phyloP scores from a whole-genome alignment of 1,284 basidiomycete species.

The Ustilago vetiveriae region DNA sequence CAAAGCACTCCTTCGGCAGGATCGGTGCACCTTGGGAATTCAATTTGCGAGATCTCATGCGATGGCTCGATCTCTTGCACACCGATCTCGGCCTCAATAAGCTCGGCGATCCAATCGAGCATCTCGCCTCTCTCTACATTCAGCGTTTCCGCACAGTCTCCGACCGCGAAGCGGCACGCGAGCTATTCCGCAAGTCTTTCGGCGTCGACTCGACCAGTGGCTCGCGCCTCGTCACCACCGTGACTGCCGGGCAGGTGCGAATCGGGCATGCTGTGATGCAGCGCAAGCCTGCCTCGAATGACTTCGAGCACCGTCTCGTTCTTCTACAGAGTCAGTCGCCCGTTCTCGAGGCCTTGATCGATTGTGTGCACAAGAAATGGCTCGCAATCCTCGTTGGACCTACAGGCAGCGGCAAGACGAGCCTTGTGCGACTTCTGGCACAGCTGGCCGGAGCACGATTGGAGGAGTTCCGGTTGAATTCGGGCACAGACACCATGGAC shows the following conservation, averaged over 20 bases:
- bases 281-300: slow-evolving; percentile 67
- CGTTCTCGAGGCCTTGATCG: slow-evolving; percentile 79
- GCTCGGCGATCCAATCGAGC: slow-evolving; percentile 65
- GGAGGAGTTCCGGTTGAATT: slow-evolving; percentile 82
- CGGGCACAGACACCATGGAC: slow-evolving; percentile 90
- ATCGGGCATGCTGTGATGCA: slow-evolving; percentile 76
- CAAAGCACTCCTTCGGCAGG: slow-evolving; percentile 78
- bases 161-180: slow-evolving; percentile 75
- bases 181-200: slow-evolving; percentile 77
- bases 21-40: slow-evolving; percentile 98
- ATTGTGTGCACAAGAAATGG: slow-evolving; percentile 82
- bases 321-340: slow-evolving; percentile 77
- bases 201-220: slow-evolving; percentile 57
- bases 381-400: slow-evolving; percentile 86
- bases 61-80: slow-evolving; percentile 76
- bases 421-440: slow-evolving; percentile 78
- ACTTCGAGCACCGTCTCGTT: slow-evolving; percentile 44
- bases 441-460: slow-evolving; percentile 76
- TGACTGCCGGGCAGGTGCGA: slow-evolving; percentile 73
- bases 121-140: slow-evolving; percentile 72
- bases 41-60: slow-evolving; percentile 92
- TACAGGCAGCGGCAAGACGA: slow-evolving; percentile 81
- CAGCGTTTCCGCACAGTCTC: slow-evolving; percentile 81
- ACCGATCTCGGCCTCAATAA: slow-evolving; percentile 72
- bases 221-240: slow-evolving; percentile 67